phyloP scores from a whole-genome alignment of 2,329 filamentous ascomycete genomes.

The Cladosporium sp. region DNA sequence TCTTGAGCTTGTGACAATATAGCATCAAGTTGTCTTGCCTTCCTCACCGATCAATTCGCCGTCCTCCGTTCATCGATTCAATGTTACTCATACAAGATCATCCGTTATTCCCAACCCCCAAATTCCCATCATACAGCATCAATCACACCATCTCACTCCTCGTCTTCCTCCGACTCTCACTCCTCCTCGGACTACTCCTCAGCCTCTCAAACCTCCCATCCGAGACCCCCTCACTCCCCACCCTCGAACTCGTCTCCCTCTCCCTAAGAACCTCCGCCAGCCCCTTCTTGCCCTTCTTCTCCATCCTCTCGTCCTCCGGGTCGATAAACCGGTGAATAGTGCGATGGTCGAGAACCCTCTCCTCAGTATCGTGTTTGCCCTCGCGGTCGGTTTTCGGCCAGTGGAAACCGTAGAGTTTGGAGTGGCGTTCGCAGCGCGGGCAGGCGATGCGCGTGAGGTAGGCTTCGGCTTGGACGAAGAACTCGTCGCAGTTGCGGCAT shows the following conservation, averaged over 20 bases:
- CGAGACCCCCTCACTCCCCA: neutral
- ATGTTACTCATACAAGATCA: neutral
- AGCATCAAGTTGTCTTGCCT: no score
- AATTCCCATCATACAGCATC: neutral
- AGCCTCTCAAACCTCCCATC: slow-evolving; percentile 8
- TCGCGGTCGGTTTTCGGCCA: slow-evolving; percentile 94
- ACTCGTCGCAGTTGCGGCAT: slow-evolving; percentile 78
- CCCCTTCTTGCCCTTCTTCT: slow-evolving; percentile 39
- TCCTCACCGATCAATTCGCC: no score
- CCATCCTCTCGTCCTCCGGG: slow-evolving; percentile 44
- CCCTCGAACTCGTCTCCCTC: slow-evolving; percentile 25
- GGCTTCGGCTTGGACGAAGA: slow-evolving; percentile 86
- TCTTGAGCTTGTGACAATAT: no score
- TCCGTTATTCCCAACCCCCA: no score
- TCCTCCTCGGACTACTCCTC: slow-evolving; percentile 20
- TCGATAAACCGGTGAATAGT: slow-evolving; percentile 81
- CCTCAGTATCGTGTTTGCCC: slow-evolving; percentile 69
- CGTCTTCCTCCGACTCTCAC: slow-evolving; percentile 24
- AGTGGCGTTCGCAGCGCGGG: slow-evolving; percentile 90
- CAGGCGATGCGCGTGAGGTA: slow-evolving; percentile 85
- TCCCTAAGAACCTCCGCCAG: slow-evolving; percentile 34
- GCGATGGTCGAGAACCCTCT: slow-evolving; percentile 78
- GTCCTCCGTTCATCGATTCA: neutral
- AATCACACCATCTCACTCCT: slow-evolving; percentile 22
- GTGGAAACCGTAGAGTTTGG: slow-evolving; percentile 88